phyloP scores from a whole-genome alignment of 2,329 filamentous ascomycete genomes.

The Chaetothyriales sp. region DNA sequence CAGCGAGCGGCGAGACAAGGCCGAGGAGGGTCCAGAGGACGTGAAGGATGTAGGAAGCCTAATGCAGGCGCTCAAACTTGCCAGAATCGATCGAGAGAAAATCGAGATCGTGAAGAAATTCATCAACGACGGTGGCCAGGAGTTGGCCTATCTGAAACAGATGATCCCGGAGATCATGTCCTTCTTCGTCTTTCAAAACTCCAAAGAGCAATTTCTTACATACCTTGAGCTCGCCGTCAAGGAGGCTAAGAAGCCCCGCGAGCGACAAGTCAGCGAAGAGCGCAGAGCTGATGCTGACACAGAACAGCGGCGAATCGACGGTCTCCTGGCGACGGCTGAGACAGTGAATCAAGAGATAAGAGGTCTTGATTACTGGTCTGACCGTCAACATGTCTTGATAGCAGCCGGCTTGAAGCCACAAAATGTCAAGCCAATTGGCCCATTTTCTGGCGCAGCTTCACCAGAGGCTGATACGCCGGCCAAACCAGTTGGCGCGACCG shows the following conservation, averaged over 20 bases:
- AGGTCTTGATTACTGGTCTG: constrained; percentile 75
- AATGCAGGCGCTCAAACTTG: constrained; percentile 51
- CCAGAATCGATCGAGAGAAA: constrained; percentile 81
- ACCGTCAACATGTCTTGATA: constrained; percentile 33
- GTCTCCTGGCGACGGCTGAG: constrained; percentile 59
- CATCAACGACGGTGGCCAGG: constrained; percentile 59
- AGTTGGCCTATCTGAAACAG: constrained; percentile 62
- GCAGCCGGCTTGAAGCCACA: constrained; percentile 11
- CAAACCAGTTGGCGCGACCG: constrained; percentile 34
- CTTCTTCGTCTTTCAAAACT: constrained; percentile 78
- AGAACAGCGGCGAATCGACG: constrained; percentile 42
- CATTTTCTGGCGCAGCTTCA: constrained; percentile 10
- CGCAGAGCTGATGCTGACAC: constrained; percentile 33
- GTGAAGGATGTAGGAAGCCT: constrained; percentile 55
- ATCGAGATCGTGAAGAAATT: constrained; percentile 72
- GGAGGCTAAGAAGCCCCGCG: constrained; percentile 36
- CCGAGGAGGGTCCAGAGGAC: constrained; percentile 38
- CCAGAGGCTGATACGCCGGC: constrained; percentile 7
- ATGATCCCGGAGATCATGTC: constrained; percentile 76
- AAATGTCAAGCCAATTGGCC: constrained; percentile 9
- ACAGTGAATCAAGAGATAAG: constrained; percentile 71
- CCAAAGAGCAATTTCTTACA: constrained; percentile 60
- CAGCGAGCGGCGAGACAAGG: constrained; percentile 26
- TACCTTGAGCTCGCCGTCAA: constrained; percentile 55
- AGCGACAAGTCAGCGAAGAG: constrained; percentile 30